Base-by-base conservation (phyloP, 768 basidiomycete species). In the Auricularia heimuer region DNA sequence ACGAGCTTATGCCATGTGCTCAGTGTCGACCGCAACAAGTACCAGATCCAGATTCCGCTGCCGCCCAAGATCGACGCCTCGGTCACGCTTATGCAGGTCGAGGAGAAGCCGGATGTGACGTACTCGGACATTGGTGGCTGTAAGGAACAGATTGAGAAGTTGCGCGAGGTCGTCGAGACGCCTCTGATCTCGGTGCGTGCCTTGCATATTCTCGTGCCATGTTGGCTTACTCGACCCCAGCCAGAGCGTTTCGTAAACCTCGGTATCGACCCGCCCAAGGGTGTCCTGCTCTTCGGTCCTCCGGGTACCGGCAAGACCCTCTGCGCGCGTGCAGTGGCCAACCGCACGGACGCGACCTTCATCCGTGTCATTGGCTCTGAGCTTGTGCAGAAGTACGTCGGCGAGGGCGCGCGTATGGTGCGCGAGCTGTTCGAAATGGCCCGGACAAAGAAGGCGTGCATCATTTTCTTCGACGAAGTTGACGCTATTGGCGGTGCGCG, bases 1-100 rank as follows among this genome's bases (percentile, higher is more conserved):
- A 60, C 24, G 39, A 42, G 39, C 39, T 42, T 7, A 42, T 14
- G 12, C 7, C 7, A 14, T 8, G 39, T 7, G 8, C 12, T 8
- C 69, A 97, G 94, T 56, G 95, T 98, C 62, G 94, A 96, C 77
- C 86, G 94, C 62, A 91, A 90, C 70, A 91, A 98, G 77, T 99
- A 99, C 75, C 95, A 98, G 75, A 98, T 99, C 67, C 94, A 98
- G 78, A 98, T 99, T 68, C 97, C 97, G 29, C 77, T 98, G 11
- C 97, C 97, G 45, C 96, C 97, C 29, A 98, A 98, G 80, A 99
- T 99, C 69, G 97, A 99, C 74, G 93, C 97, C 3, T 96, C 94
- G 0, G 97, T 99, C 1, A 98, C 97, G 12, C 98, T 98, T 96
- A 99, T 99, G 97, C 93, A 96, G 77, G 96, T 98, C 24, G 96